These are phyloP conservation scores for Ceratobasidium sp. DNA, from an alignment of 1,284 basidiomycete genomes.

Conservation along the genomic window DNA sequence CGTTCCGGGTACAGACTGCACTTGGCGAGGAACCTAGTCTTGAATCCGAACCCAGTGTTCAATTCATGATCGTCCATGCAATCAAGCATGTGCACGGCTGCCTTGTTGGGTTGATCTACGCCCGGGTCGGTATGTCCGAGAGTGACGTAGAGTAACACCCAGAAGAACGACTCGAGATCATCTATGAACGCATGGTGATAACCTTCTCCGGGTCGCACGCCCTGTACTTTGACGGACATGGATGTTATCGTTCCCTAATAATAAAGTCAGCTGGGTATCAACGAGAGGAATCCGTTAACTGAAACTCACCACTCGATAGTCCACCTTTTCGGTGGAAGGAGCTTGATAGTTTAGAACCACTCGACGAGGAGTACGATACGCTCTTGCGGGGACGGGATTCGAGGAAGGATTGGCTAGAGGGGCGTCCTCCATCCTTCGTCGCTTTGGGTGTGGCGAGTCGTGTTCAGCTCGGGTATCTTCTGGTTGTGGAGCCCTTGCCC, in stretches of 20 bases:
- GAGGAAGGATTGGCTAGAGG: not conserved
- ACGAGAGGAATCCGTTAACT: not conserved
- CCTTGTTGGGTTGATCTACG: not conserved
- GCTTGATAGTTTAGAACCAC: too few relatives aligned
- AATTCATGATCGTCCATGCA: not conserved
- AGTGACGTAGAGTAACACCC: slow-evolving; percentile 9
- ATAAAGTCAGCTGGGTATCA: not conserved
- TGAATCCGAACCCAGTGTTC: not conserved
- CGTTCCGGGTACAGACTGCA: not conserved
- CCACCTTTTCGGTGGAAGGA: not conserved
- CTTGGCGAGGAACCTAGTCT: not conserved
- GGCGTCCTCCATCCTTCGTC: not conserved
- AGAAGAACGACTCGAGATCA: slow-evolving; percentile 45
- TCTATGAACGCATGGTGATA: slow-evolving; percentile 28
- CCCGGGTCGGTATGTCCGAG: not conserved
- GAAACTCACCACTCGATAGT: slow-evolving; percentile 36
- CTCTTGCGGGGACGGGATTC: not conserved
- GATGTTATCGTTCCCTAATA: slow-evolving; percentile 23
- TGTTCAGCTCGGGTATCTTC: not conserved
- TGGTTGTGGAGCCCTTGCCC: not conserved
- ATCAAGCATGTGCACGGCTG: not conserved
- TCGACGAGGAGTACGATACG: not conserved
- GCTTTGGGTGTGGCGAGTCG: not conserved
- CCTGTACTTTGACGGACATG: slow-evolving; percentile 22
- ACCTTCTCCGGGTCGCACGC: not conserved